Evolutionary conservation across 345 rosid genomes (phyloP).

Genomic region (Pelargonium nanum): DNA sequence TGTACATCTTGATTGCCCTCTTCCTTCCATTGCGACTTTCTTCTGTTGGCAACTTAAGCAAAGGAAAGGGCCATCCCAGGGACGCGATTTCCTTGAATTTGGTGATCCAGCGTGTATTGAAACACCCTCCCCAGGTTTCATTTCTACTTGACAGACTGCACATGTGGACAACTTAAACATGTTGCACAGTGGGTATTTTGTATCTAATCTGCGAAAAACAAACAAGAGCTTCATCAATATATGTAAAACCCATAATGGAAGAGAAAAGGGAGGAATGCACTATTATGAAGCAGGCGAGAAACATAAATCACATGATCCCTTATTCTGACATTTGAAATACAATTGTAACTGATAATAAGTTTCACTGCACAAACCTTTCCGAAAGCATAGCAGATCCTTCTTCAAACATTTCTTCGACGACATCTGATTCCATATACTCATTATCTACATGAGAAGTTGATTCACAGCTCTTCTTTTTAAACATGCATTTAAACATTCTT

Average conservation of each 20-base stretch:
- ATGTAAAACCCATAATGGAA: no score
- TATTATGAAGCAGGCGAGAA: no score
- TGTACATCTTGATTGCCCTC: constrained; percentile 67
- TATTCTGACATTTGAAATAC: no score
- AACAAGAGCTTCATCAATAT: not conserved
- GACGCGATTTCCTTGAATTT: constrained; percentile 54
- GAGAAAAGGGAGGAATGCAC: no score
- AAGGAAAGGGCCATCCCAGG: constrained; percentile 99
- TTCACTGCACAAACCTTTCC: constrained; percentile 59
- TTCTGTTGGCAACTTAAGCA: constrained; percentile 93
- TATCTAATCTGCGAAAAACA: constrained; percentile 63
- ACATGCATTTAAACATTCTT: constrained; percentile 80
- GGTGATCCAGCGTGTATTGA: constrained; percentile 78
- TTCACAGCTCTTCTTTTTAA: constrained; percentile 61
- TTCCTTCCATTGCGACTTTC: constrained; percentile 99
- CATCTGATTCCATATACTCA: constrained; percentile 64
- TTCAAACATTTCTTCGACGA: constrained; percentile 82
- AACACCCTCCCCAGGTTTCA: constrained; percentile 89
- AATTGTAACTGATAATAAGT: no score
- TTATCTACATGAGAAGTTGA: constrained; percentile 57
- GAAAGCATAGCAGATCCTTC: constrained; percentile 98
- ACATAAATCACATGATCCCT: no score
- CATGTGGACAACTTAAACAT: constrained; percentile 91
- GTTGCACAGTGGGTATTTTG: constrained; percentile 89
- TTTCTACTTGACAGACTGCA: constrained; percentile 98